Evolutionary conservation across 495 filamentous ascomycete genomes (phyloP).

Genomic region (Penicillium psychrofluorescens): DNA sequence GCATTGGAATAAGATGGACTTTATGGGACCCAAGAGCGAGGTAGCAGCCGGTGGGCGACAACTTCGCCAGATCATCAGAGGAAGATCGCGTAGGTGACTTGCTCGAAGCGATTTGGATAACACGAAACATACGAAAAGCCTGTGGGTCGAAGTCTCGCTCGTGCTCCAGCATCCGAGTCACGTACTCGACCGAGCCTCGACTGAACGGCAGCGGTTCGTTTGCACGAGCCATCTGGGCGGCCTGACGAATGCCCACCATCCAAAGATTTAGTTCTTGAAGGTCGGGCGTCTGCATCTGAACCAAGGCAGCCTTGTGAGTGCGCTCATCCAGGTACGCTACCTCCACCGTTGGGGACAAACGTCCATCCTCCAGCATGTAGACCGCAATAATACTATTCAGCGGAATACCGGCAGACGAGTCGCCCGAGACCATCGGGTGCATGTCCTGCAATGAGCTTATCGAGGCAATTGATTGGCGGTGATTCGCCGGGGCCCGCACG

Average conservation of each 20-base stretch:
- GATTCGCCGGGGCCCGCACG: slow-evolving; percentile 24
- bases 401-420: slow-evolving; percentile 49
- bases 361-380: slow-evolving; percentile 71
- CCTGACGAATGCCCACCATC: slow-evolving; percentile 59
- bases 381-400: slow-evolving; percentile 69
- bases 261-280: slow-evolving; percentile 69
- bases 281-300: slow-evolving; percentile 65
- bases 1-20: slow-evolving; percentile 70
- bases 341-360: slow-evolving; percentile 73
- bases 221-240: slow-evolving; percentile 48
- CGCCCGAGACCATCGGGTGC: slow-evolving; percentile 42
- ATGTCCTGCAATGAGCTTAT: slow-evolving; percentile 56
- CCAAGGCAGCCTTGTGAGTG: slow-evolving; percentile 47
- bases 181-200: slow-evolving; percentile 53
- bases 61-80: slow-evolving; percentile 70
- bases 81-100: slow-evolving; percentile 55
- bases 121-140: slow-evolving; percentile 73
- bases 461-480: slow-evolving; percentile 52
- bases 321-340: slow-evolving; percentile 71
- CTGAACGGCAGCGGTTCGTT: slow-evolving; percentile 50
- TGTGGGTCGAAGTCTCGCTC: slow-evolving; percentile 63
- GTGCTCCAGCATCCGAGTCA: slow-evolving; percentile 58
- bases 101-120: slow-evolving; percentile 64
- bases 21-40: slow-evolving; percentile 79
- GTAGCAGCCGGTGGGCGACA: slow-evolving; percentile 69